phyloP scores from a whole-genome alignment of 495 filamentous ascomycete species.

The Podospora fimiseda region DNA sequence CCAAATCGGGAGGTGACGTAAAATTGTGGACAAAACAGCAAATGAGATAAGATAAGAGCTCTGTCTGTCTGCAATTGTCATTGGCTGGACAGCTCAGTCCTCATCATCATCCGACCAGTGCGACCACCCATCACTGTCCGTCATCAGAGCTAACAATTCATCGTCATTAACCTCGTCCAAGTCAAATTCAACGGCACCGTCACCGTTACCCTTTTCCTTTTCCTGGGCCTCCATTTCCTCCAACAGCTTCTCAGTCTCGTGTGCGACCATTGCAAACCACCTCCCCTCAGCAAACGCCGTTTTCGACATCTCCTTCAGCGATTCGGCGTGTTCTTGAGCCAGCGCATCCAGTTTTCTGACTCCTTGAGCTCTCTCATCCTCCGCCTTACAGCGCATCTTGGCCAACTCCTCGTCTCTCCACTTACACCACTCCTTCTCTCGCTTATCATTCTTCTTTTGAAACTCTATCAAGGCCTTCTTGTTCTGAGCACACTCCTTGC shows the following conservation, averaged over 20 bases:
- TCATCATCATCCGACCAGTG: too few relatives aligned
- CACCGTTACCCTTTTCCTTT: slow-evolving; percentile 23
- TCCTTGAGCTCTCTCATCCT: slow-evolving; percentile 28
- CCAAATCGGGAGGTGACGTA: background rate
- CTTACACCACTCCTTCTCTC: too few relatives aligned
- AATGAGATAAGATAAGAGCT: slow-evolving; percentile 2
- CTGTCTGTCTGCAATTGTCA: background rate
- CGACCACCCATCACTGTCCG: too few relatives aligned
- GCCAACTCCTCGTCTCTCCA: too few relatives aligned
- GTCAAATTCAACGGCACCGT: background rate
- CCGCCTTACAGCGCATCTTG: too few relatives aligned
- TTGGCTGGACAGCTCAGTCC: background rate
- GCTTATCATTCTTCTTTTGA: too few relatives aligned
- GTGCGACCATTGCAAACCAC: slow-evolving; percentile 26
- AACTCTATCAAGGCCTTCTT: too few relatives aligned
- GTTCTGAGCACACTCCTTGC: too few relatives aligned
- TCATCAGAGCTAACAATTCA: too few relatives aligned
- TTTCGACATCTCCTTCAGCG: slow-evolving; percentile 13
- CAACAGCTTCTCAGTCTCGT: slow-evolving; percentile 26
- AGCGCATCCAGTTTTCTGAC: slow-evolving; percentile 17
- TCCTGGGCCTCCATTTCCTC: slow-evolving; percentile 34
- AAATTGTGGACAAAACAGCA: background rate
- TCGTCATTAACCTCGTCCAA: background rate
- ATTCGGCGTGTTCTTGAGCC: slow-evolving; percentile 7
- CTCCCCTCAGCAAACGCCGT: slow-evolving; percentile 22